Conservation (phyloP, 2,329 filamentous ascomycete species). For the Alternaria viburni region DNA sequence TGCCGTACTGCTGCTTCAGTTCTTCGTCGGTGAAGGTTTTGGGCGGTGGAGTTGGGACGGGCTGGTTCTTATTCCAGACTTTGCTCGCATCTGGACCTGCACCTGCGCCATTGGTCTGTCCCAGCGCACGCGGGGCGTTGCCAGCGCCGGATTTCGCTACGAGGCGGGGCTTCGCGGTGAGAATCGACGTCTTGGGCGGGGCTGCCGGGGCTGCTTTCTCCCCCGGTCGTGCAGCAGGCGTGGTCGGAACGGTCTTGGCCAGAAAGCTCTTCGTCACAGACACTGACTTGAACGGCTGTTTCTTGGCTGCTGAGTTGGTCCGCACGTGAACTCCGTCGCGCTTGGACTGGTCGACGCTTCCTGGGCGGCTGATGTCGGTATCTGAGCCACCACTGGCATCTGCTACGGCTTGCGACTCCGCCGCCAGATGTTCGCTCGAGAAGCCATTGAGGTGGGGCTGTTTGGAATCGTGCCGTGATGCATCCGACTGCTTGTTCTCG, state of each 20-base stretch:
- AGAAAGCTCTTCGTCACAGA: constrained; percentile 86
- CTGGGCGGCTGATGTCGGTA: constrained; percentile 71
- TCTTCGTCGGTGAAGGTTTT: constrained; percentile 89
- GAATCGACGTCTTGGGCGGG: constrained; percentile 55
- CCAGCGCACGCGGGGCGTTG: constrained; percentile 58
- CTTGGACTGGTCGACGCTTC: constrained; percentile 58
- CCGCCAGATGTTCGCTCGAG: constrained; percentile 40
- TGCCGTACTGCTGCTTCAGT: constrained; percentile 81
- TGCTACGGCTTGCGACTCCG: constrained; percentile 57
- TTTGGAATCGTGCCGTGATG: constrained; percentile 22
- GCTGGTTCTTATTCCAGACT: constrained; percentile 90
- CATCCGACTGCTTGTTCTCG: constrained; percentile 17
- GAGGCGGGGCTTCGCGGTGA: constrained; percentile 70
- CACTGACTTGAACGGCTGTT: constrained; percentile 81
- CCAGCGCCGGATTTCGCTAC: constrained; percentile 75
- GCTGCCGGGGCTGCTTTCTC: constrained; percentile 59
- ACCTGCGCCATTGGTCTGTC: constrained; percentile 65
- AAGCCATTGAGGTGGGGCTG: constrained; percentile 46
- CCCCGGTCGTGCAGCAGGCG: constrained; percentile 57
- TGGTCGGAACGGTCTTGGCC: constrained; percentile 70
- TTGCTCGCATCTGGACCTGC: constrained; percentile 72
- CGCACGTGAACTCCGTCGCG: constrained; percentile 65
- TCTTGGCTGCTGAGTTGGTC: constrained; percentile 68
- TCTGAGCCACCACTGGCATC: constrained; percentile 78
- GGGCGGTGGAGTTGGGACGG: constrained; percentile 73